Evolutionary conservation across 768 basidiomycete genomes (phyloP).

Genomic region (Suillus subaureus): DNA sequence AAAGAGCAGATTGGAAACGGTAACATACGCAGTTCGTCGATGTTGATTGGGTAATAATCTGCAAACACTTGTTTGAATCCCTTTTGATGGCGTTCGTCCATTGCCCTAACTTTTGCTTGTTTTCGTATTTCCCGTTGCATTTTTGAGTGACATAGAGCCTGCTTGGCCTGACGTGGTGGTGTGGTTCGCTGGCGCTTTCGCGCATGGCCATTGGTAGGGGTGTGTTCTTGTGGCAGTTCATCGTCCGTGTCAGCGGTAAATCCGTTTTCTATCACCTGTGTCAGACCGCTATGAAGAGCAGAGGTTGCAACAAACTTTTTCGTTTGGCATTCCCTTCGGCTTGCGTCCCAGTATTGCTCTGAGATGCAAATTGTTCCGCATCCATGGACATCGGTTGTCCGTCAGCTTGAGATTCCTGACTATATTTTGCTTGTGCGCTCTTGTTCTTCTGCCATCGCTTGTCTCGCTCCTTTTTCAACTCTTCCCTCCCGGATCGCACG

Average conservation of each 20-base stretch:
- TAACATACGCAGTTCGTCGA: conserved; percentile 37
- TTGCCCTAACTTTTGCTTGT: conserved; percentile 40
- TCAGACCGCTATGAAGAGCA: neutral
- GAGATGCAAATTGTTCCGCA: conserved; percentile 20
- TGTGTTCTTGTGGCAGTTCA: conserved; percentile 35
- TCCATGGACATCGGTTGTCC: conserved; percentile 31
- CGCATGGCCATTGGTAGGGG: conserved; percentile 28
- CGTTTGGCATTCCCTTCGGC: conserved; percentile 43
- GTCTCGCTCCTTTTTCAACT: conserved; percentile 29
- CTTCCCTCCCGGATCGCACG: conserved; percentile 33
- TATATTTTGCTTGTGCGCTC: conserved; percentile 27
- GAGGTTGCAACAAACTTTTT: conserved; percentile 42
- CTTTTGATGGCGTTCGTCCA: conserved; percentile 40
- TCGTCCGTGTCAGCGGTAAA: conserved; percentile 32
- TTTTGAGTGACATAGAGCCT: conserved; percentile 40
- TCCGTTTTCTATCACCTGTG: conserved; percentile 16
- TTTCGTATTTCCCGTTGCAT: conserved; percentile 45
- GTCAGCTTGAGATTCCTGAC: conserved; percentile 36
- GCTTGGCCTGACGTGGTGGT: conserved; percentile 45
- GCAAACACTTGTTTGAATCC: conserved; percentile 38
- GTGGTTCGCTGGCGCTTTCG: conserved; percentile 54
- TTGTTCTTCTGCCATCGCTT: conserved; percentile 31
- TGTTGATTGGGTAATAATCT: neutral
- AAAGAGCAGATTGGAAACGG: neutral
- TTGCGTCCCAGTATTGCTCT: conserved; percentile 19